A percentile compares a stretch with the other conserved stretches of the same genome.
Conservation (phyloP, 148 eudicot genomes). For the Euryodendron excelsum region DNA sequence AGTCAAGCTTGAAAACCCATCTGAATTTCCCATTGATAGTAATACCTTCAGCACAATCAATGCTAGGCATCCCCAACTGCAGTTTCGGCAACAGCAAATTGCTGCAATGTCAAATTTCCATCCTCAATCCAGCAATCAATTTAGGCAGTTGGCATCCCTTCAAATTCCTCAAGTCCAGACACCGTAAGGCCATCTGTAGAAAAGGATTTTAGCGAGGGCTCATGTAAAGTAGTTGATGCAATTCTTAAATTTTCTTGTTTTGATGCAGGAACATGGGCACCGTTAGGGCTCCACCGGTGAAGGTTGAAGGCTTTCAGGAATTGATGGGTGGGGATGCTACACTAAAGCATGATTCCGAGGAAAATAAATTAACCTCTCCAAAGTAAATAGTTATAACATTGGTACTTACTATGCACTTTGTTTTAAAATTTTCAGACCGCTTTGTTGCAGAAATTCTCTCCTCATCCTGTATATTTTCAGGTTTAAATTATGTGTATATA, state of each 20-base stretch:
- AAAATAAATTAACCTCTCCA: constrained; percentile 69
- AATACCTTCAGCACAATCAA: constrained; percentile 52
- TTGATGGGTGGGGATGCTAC: constrained; percentile 95
- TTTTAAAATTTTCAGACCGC: not conserved
- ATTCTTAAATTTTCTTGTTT: constrained; percentile 14
- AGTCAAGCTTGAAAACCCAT: constrained; percentile 81
- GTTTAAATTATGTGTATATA: not conserved
- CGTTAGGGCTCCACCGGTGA: constrained; percentile 92
- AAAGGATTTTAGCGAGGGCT: not conserved
- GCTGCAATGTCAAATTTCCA: constrained; percentile 59
- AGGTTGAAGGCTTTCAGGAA: constrained; percentile 95
- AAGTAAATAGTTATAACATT: constrained; percentile 37
- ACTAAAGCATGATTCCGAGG: constrained; percentile 74
- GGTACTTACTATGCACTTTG: not conserved
- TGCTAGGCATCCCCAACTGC: constrained; percentile 55
- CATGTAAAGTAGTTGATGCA: not conserved
- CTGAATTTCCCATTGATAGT: constrained; percentile 66
- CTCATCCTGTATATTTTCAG: not conserved
- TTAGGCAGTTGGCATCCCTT: constrained; percentile 63
- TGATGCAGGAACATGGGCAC: constrained; percentile 65
- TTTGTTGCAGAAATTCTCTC: not conserved
- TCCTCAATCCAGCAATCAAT: constrained; percentile 50
- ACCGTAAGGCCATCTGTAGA: constrained; percentile 45
- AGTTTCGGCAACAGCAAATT: constrained; percentile 63
- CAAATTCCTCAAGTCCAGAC: constrained; percentile 71